Base-by-base conservation (phyloP, 306 rosid genomes). In the Elaeagnus macrophylla region DNA sequence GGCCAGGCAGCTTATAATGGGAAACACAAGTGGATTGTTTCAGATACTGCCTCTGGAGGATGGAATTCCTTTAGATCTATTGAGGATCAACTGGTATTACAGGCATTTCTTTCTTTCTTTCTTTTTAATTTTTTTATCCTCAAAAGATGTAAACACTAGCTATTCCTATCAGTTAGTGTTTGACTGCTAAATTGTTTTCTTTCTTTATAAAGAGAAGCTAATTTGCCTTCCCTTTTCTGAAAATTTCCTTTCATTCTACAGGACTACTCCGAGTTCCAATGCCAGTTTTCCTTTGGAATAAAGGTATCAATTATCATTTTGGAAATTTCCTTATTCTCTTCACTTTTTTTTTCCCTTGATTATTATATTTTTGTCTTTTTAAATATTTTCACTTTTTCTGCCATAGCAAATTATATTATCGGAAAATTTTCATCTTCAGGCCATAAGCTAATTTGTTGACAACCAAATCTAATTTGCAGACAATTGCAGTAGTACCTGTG, bases 1-100 rank as follows among this genome's bases (percentile, higher is more conserved):
- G 94, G 97, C 62, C 78, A 72, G 67, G 85, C 80, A 57, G 97
- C 89, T 77, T 81, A 77, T 62, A 73, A 72, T 5, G 94, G 94
- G 9, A 83, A 77, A 56, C 75, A 79, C 57, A 67, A 41, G 57
- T 89, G 97, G 95, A 61, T 85, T 53, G 74, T 73, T 66, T 77
- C 93, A 41, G 79, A 86, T 25, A 25, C 32, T 25, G 32, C 32
- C 32, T 25, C 32, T 55, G 73, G 54, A 25, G 74, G 66, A 44
- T 69, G 75, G 82, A 73, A 68, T 73, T 55, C 72, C 50, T 51
- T 70, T 37, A 38, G 48, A 48, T 67, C 64, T 48, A 47, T 54
- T 44, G 60, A 41, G 53, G 51, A 43, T 51, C 63, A 37, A 41
- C 67, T 72, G 54, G 13, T 36, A 63, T 69, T 45, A 52, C 74